Percentiles rank a stretch among this genome's conserved stretches.
These are phyloP conservation scores for Ligustrum vulgare DNA, from an alignment of 257 asterid genomes.

Conservation along the genomic window DNA sequence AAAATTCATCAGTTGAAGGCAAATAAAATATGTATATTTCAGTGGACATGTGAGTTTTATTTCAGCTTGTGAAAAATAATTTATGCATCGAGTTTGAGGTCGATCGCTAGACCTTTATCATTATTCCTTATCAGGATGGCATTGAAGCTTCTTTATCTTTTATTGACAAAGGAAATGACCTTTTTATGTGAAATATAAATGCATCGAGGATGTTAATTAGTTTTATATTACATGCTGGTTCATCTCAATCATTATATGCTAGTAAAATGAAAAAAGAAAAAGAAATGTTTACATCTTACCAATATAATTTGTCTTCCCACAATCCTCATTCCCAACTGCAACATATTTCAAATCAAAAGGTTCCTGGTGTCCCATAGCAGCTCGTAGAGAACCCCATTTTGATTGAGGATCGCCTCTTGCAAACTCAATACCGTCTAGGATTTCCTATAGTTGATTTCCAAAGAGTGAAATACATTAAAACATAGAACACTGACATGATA, in stretches of 20 bases:
- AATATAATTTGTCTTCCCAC: conserved; percentile 71
- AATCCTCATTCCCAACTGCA: conserved; percentile 93
- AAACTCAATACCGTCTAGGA: conserved; percentile 86
- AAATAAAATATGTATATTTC: background rate
- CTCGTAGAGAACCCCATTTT: conserved; percentile 92
- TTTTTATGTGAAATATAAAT: background rate
- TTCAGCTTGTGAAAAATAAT: background rate
- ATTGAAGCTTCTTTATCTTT: background rate
- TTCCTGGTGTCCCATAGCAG: conserved; percentile 84
- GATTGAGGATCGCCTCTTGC: conserved; percentile 75
- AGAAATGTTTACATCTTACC: conserved; percentile 43
- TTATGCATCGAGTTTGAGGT: background rate
- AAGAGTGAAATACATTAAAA: conserved; percentile 13
- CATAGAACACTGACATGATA: background rate
- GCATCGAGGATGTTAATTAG: background rate
- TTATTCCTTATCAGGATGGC: background rate
- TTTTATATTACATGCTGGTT: background rate
- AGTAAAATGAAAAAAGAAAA: background rate
- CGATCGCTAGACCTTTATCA: background rate
- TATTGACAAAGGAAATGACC: background rate
- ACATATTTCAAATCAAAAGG: conserved; percentile 90
- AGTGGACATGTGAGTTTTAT: background rate
- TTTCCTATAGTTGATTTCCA: conserved; percentile 51
- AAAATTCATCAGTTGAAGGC: background rate
- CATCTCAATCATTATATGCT: background rate